These are phyloP conservation scores for Gastrodia elata DNA, from an alignment of 106 monocot species.

Conservation along the genomic window DNA sequence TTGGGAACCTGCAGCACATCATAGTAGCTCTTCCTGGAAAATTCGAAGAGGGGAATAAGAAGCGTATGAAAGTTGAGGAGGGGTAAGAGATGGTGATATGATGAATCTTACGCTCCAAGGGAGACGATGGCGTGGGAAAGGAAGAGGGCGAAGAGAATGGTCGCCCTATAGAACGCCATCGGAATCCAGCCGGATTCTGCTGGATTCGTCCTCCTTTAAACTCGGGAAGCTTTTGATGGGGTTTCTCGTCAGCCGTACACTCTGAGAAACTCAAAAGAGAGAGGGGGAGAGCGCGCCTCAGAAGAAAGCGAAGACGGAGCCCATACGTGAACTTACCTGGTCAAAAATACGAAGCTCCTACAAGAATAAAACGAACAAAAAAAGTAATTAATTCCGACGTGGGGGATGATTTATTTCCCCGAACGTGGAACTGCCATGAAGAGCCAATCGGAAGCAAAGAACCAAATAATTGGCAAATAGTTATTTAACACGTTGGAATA, in stretches of 20 bases:
- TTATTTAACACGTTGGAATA: neutral
- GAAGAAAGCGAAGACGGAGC: neutral
- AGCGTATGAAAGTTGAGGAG: neutral
- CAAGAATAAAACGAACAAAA: neutral
- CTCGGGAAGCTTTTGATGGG: neutral
- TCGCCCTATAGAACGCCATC: conserved; percentile 37
- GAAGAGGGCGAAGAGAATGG: conserved; percentile 25
- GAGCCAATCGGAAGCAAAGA: neutral
- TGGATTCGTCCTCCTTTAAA: neutral
- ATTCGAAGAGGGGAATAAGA: neutral
- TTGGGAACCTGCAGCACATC: conserved; percentile 70
- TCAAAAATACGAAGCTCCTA: neutral
- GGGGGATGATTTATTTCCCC: no score
- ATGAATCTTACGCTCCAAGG: conserved; percentile 27
- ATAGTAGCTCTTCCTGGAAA: conserved; percentile 76
- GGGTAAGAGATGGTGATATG: no score
- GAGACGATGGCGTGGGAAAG: conserved; percentile 18
- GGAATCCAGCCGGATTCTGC: neutral
- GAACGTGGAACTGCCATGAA: neutral
- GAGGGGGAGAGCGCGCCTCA: neutral
- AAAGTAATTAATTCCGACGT: neutral
- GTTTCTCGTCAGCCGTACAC: neutral
- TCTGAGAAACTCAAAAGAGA: neutral
- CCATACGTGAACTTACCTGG: neutral
- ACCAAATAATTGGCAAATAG: neutral